phyloP scores from a whole-genome alignment of 306 rosid species.

The Acacia acuminata region DNA sequence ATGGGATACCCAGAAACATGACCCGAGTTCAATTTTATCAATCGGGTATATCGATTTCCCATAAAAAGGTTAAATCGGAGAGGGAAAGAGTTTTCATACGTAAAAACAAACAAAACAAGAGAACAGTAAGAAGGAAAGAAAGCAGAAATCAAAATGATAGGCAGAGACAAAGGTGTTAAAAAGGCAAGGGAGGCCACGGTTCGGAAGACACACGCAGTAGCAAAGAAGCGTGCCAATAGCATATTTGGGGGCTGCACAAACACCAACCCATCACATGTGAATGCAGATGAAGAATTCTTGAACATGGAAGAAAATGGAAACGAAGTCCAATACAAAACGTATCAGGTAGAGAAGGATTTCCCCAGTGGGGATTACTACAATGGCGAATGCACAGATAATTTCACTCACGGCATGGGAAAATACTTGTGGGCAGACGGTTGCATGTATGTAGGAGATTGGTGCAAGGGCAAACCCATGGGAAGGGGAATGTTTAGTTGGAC shows the following conservation, averaged over 20 bases:
- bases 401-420: slow-evolving; percentile 83
- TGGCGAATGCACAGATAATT: slow-evolving; percentile 75
- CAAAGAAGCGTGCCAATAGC: slow-evolving; percentile 83
- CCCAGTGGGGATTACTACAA: slow-evolving; percentile 88
- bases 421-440: slow-evolving; percentile 92
- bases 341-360: slow-evolving; percentile 60
- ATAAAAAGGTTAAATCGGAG: neutral
- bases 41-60: slow-evolving; percentile 24
- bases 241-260: slow-evolving; percentile 59
- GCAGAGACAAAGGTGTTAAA: slow-evolving; percentile 63
- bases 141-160: slow-evolving; percentile 48
- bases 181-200: slow-evolving; percentile 96
- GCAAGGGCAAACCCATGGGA: slow-evolving; percentile 73
- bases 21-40: slow-evolving; percentile 28
- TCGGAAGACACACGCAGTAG: slow-evolving; percentile 73
- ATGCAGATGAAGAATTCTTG: slow-evolving; percentile 37
- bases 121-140: neutral
- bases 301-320: slow-evolving; percentile 35
- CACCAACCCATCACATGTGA: slow-evolving; percentile 31
- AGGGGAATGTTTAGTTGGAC: slow-evolving; percentile 92
- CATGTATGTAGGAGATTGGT: slow-evolving; percentile 86
- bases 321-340: slow-evolving; percentile 40
- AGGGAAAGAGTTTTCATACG: slow-evolving; percentile 9
- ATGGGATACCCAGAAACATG: slow-evolving; percentile 2
- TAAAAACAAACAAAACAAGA: neutral